Conservation (phyloP, 2,329 filamentous ascomycete genomes). For the Cercospora canescens region DNA sequence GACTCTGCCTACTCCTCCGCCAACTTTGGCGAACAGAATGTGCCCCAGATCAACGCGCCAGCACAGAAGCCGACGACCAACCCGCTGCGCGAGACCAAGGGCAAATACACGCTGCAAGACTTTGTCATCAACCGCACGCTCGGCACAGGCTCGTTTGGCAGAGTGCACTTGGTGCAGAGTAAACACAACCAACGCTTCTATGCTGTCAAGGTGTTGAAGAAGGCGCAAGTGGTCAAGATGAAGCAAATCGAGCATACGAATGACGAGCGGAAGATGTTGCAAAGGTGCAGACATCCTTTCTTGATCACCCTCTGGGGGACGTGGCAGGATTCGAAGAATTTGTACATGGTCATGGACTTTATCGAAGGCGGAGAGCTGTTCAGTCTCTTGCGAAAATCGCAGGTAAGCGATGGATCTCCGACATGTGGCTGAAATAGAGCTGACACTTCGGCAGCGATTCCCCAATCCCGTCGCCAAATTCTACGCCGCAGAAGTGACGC, state of each 20-base stretch:
- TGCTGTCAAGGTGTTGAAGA: constrained; percentile 97
- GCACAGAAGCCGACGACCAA: constrained; percentile 34
- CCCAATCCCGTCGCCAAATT: constrained; percentile 99
- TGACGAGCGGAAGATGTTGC: constrained; percentile 93
- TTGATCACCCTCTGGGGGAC: constrained; percentile 98
- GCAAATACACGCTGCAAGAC: constrained; percentile 92
- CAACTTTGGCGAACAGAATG: constrained; percentile 40
- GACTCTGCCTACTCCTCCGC: constrained; percentile 34
- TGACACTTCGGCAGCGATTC: constrained; percentile 71
- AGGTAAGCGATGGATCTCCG: constrained; percentile 45
- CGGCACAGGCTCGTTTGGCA: constrained; percentile 93
- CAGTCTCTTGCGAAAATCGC: constrained; percentile 88
- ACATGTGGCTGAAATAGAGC: neutral
- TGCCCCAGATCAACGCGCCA: constrained; percentile 37
- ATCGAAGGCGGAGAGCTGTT: constrained; percentile 98
- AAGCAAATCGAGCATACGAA: constrained; percentile 99
- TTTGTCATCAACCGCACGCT: constrained; percentile 89
- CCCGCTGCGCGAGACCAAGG: constrained; percentile 74
- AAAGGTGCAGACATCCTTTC: constrained; percentile 96
- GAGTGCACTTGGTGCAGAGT: constrained; percentile 94
- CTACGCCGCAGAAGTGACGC: constrained; percentile 94
- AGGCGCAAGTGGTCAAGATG: constrained; percentile 98
- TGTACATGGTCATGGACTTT: constrained; percentile 99
- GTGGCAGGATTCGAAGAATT: constrained; percentile 90
- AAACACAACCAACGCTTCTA: constrained; percentile 98